Percentiles rank a stretch among this genome's conserved stretches.
phyloP scores from a whole-genome alignment of 352 stramenopile species.

The Globisporangium nodosum region DNA sequence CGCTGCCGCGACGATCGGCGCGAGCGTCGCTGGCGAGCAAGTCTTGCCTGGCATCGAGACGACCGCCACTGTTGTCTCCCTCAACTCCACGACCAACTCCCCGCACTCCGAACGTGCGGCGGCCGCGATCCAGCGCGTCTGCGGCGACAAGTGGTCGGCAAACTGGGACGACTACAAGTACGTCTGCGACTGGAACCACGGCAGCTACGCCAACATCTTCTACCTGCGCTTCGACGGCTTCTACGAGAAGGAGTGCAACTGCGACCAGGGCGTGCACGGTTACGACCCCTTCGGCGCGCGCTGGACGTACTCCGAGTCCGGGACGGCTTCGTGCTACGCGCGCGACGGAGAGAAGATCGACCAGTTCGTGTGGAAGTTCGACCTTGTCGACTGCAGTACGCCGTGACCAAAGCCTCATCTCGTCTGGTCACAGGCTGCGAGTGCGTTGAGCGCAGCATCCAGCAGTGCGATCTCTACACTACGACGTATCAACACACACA shows the following conservation, averaged over 20 bases:
- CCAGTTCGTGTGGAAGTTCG: not conserved
- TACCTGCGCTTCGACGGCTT: not conserved
- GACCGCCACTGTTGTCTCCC: too few species aligned
- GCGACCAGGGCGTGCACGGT: not conserved
- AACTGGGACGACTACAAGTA: slow-evolving; percentile 2
- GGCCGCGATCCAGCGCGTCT: not conserved
- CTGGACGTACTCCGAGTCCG: slow-evolving; percentile 1
- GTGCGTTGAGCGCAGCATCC: too few species aligned
- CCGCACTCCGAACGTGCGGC: not conserved
- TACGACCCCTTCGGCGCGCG: not conserved
- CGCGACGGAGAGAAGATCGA: not conserved
- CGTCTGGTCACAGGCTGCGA: too few species aligned
- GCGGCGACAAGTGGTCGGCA: not conserved
- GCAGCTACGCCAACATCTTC: not conserved
- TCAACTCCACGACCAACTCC: not conserved
- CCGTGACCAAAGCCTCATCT: not conserved
- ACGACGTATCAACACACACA: too few species aligned
- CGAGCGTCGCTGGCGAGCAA: not conserved
- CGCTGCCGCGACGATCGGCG: not conserved
- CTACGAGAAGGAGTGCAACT: slow-evolving; percentile 1
- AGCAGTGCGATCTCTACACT: too few species aligned
- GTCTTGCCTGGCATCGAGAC: not conserved
- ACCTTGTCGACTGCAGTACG: not conserved
- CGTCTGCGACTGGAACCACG: not conserved
- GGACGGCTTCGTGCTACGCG: not conserved